Base-by-base conservation (phyloP, 352 stramenopile genomes). In the Lagenidium sp. region DNA sequence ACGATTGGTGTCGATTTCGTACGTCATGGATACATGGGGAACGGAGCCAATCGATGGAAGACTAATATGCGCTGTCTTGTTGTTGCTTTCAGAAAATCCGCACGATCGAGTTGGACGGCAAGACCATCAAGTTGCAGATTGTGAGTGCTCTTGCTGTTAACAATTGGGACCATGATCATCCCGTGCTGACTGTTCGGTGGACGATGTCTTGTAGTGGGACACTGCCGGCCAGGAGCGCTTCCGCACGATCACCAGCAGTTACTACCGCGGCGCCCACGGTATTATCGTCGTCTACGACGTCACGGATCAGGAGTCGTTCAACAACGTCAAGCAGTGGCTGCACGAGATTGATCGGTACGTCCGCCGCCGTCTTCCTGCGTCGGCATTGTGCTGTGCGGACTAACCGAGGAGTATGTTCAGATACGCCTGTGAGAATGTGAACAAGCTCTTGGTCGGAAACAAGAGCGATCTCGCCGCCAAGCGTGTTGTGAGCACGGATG, bases 111-210 rank as follows among this genome's bases (percentile, higher is more conserved):
- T 67, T 99, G 40, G 97, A 99, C 63, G 94, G 89, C 53, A 99
- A 99, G 79, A 98, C 92, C 41, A 98, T 99, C 76, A 99, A 99
- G 80, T 83, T 99, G 32, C 96, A 99, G 81, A 99, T 99, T 82
- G 83, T 95, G 83, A 43, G 74, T 54, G 10, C 28, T 8, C 11
- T 22, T n/a, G 4, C 31, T 48, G 20, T 20, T 19, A 18, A 40
- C n/a, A n/a, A n/a, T n/a, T n/a, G n/a, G n/a, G n/a, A n/a, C n/a
- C n/a, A n/a, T n/a, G n/a, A n/a, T n/a, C n/a, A n/a, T n/a, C n/a
- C n/a, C n/a, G 4, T 50, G 22, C 30, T 29, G 20, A 38, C 15
- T 11, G 20, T 25, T 50, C 37, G 6, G 12, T 44, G 18, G 16
- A 8, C 41, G 24, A 13, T 50, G 25, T 43, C 46, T 26, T 80